phyloP scores from a whole-genome alignment of 805 yeast genomes.

The Hanseniaspora thailandica region DNA sequence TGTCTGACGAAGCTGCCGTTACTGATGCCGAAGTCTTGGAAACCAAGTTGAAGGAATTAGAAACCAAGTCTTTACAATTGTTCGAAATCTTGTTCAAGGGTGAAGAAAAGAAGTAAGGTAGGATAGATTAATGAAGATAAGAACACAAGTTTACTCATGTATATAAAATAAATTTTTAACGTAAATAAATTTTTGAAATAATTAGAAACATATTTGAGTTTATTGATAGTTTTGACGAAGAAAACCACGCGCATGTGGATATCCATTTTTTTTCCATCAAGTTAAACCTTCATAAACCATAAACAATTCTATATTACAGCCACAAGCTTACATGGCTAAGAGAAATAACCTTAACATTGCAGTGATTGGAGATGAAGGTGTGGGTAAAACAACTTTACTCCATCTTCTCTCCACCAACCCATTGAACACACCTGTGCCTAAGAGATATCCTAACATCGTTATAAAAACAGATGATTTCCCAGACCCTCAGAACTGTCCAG shows the following conservation, averaged over 20 bases:
- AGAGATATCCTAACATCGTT: background rate
- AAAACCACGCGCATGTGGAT: no score
- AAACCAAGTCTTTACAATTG: constrained; percentile 60
- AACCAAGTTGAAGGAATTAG: constrained; percentile 63
- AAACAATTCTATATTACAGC: no score
- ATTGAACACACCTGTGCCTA: constrained; percentile 37
- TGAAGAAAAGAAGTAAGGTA: constrained; percentile 15
- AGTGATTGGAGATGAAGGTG: constrained; percentile 81
- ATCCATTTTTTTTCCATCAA: no score
- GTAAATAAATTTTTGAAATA: background rate
- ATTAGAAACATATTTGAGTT: background rate
- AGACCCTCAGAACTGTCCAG: constrained; percentile 46
- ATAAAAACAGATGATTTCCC: constrained; percentile 67
- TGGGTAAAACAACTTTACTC: constrained; percentile 71
- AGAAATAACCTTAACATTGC: constrained; percentile 44
- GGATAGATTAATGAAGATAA: background rate
- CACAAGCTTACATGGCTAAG: no score
- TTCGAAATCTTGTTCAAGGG: constrained; percentile 49
- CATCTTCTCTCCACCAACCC: constrained; percentile 42
- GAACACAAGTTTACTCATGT: background rate
- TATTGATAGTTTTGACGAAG: no score
- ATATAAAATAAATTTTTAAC: background rate
- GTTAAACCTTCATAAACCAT: background rate
- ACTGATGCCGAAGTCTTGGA: constrained; percentile 49
- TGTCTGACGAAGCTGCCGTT: constrained; percentile 40